Conservation (phyloP, 805 yeast species). For the Candida sanyiensis region DNA sequence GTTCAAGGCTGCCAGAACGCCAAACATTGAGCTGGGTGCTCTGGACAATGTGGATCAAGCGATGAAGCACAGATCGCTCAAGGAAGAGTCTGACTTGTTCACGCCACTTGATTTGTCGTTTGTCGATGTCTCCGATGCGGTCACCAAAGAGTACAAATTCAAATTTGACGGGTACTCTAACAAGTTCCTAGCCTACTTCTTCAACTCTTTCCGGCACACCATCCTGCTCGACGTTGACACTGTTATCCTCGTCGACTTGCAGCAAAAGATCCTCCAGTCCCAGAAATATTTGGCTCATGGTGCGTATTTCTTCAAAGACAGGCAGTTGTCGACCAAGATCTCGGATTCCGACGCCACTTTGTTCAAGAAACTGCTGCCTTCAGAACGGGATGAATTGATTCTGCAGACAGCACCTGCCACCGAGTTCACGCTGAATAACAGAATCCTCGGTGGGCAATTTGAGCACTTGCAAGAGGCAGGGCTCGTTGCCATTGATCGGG, state of each 20-base stretch:
- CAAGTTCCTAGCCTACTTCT: slow-evolving; percentile 43
- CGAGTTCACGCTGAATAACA: slow-evolving; percentile 30
- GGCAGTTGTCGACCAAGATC: slow-evolving; percentile 31
- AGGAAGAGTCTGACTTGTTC: slow-evolving; percentile 13
- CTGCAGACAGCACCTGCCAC: slow-evolving; percentile 33
- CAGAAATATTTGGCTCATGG: slow-evolving; percentile 29
- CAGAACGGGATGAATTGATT: slow-evolving; percentile 30
- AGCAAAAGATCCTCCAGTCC: slow-evolving; percentile 30
- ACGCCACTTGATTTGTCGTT: slow-evolving; percentile 37
- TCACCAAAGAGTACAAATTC: slow-evolving; percentile 16
- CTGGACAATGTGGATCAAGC: slow-evolving; percentile 11
- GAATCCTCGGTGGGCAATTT: slow-evolving; percentile 35
- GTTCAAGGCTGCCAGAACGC: slow-evolving; percentile 29
- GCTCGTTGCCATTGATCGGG: slow-evolving; percentile 40
- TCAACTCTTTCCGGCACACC: slow-evolving; percentile 44
- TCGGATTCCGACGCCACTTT: slow-evolving; percentile 28
- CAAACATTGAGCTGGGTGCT: slow-evolving; percentile 9
- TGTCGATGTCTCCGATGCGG: slow-evolving; percentile 27
- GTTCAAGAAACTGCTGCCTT: slow-evolving; percentile 40
- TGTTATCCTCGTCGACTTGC: slow-evolving; percentile 36
- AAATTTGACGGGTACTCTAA: slow-evolving; percentile 36
- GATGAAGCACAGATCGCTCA: background rate
- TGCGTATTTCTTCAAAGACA: slow-evolving; percentile 42
- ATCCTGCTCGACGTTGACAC: slow-evolving; percentile 49
- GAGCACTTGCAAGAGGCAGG: slow-evolving; percentile 42